Conservation (phyloP, 2,329 filamentous ascomycete genomes). For the Colletotrichum nymphaeae region DNA sequence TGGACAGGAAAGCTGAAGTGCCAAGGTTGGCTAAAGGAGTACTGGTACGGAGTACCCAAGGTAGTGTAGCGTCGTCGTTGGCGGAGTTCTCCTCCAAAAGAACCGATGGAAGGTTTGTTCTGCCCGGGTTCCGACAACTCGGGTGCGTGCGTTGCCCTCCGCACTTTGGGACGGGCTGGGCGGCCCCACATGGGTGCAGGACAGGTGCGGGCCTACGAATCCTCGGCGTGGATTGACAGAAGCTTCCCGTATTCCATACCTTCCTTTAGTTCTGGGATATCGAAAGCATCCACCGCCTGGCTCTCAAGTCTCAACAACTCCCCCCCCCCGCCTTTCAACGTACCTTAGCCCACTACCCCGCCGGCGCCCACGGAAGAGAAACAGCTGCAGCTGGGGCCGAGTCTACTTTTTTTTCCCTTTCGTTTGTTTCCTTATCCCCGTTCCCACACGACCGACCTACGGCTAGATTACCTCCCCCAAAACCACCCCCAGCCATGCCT, state of each 20-base stretch:
- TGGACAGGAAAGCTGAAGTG: neutral
- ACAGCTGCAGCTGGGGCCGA: neutral
- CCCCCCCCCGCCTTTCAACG: neutral
- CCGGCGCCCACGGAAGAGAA: slow-evolving; percentile 6
- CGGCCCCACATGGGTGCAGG: neutral
- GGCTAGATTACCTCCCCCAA: slow-evolving; percentile 4
- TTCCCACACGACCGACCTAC: slow-evolving; percentile 1
- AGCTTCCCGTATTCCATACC: neutral
- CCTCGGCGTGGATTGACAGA: neutral
- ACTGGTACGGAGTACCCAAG: no score
- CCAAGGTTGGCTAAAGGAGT: no score
- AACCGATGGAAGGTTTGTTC: neutral
- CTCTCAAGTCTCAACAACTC: neutral
- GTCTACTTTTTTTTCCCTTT: neutral
- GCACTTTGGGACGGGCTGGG: neutral
- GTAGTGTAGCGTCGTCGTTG: neutral
- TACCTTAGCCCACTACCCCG: slow-evolving; percentile 1
- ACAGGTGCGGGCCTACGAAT: neutral
- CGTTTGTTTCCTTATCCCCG: neutral
- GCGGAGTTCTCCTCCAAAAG: neutral
- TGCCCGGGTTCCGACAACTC: slow-evolving; percentile 25
- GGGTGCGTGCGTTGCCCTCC: neutral
- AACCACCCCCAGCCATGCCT: slow-evolving; percentile 46
- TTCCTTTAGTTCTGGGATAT: neutral
- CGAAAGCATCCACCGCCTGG: neutral